These are phyloP conservation scores for Teratosphaeria gauchensis DNA, from an alignment of 2,329 filamentous ascomycete genomes.

Conservation along the genomic window DNA sequence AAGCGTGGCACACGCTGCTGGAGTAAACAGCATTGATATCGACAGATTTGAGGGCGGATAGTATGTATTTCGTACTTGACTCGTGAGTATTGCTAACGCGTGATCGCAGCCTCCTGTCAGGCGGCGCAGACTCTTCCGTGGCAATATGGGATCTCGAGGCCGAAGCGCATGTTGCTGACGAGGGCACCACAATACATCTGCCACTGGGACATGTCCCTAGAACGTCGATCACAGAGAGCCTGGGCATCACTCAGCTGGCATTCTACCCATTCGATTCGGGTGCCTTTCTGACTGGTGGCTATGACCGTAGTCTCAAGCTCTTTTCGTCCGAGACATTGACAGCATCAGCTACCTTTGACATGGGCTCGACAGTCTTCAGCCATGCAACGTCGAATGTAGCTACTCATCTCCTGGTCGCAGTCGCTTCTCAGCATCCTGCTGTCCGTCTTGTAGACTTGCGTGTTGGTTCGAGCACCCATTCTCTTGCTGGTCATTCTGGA, in stretches of 20 bases:
- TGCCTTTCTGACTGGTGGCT: constrained; percentile 68
- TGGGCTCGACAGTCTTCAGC: constrained; percentile 61
- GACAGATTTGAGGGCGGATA: constrained; percentile 74
- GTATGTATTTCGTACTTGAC: constrained; percentile 34
- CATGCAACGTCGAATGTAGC: constrained; percentile 69
- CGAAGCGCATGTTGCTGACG: constrained; percentile 13
- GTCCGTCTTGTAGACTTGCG: constrained; percentile 80
- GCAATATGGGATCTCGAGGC: constrained; percentile 79
- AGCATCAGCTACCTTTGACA: constrained; percentile 56
- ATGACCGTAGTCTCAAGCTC: constrained; percentile 66
- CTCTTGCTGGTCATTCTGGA: constrained; percentile 39
- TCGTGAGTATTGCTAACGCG: not conserved
- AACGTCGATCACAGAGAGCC: constrained; percentile 45
- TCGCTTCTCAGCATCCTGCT: constrained; percentile 74
- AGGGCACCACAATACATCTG: constrained; percentile 10
- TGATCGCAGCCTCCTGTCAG: constrained; percentile 59
- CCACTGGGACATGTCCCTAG: constrained; percentile 40
- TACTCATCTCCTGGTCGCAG: constrained; percentile 69
- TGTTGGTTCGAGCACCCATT: constrained; percentile 58
- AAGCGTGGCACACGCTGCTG: constrained; percentile 10
- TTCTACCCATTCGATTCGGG: constrained; percentile 72
- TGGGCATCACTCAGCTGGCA: constrained; percentile 64
- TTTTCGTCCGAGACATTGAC: constrained; percentile 57
- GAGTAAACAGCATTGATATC: constrained; percentile 64
- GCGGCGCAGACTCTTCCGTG: constrained; percentile 74